A percentile compares a stretch with the other conserved stretches of the same genome.
Evolutionary conservation across 805 yeast genomes (phyloP).

Genomic region (Myxozyma nipponensis): DNA sequence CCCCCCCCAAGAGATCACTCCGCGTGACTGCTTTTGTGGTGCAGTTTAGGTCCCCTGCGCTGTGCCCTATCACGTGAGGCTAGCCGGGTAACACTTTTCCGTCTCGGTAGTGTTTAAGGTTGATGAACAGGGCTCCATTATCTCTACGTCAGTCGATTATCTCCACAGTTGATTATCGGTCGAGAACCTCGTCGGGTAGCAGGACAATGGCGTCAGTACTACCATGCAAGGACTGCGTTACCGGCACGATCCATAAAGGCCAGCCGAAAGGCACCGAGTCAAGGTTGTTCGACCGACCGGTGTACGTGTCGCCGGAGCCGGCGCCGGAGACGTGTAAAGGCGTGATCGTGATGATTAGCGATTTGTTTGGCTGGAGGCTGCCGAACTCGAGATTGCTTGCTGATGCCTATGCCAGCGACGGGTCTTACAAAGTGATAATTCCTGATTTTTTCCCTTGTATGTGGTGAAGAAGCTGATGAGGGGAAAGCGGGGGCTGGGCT

Average conservation of each 20-base stretch:
- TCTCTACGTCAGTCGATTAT: no score
- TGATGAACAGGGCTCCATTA: no score
- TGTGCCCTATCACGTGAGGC: no score
- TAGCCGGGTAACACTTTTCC: no score
- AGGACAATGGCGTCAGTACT: constrained; percentile 1
- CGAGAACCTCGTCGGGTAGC: no score
- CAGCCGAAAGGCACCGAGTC: constrained; percentile 10
- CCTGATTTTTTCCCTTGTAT: constrained; percentile 10
- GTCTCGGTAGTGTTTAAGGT: no score
- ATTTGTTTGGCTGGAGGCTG: constrained; percentile 13
- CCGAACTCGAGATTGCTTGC: constrained; percentile 15
- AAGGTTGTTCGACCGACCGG: neutral
- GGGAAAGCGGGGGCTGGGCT: neutral
- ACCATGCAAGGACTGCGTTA: constrained; percentile 8
- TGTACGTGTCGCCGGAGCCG: constrained; percentile 2
- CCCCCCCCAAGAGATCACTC: no score
- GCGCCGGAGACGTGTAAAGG: constrained; percentile 1
- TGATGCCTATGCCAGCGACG: constrained; percentile 15
- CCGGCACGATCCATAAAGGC: constrained; percentile 10
- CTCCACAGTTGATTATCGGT: no score
- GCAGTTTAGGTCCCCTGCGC: no score
- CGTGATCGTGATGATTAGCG: constrained; percentile 5
- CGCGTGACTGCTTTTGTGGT: no score
- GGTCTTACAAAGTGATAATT: constrained; percentile 4
- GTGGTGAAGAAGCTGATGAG: neutral